These are phyloP conservation scores for Globisporangium sylvaticum DNA, from an alignment of 352 stramenopile genomes.

Conservation along the genomic window DNA sequence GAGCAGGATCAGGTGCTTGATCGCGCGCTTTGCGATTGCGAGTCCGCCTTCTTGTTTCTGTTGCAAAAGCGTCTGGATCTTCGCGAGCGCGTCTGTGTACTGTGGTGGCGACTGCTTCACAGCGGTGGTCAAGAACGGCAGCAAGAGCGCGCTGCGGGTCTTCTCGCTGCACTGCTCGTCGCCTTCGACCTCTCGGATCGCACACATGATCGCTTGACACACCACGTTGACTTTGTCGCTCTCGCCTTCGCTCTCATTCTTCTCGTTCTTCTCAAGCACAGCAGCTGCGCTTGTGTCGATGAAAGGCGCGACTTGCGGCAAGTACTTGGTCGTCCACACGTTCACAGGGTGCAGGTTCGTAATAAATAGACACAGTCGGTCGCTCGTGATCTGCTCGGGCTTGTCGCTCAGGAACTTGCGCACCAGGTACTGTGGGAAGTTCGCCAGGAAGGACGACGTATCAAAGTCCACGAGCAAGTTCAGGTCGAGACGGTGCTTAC, in stretches of 20 bases:
- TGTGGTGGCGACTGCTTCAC: constrained; percentile 64
- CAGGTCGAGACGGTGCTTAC: constrained; percentile 75
- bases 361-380: constrained; percentile 70
- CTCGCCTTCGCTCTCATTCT: not conserved
- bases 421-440: constrained; percentile 29
- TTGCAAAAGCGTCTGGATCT: constrained; percentile 34
- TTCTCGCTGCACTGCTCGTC: constrained; percentile 16
- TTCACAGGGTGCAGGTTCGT: constrained; percentile 69
- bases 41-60: not conserved
- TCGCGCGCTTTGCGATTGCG: constrained; percentile 35
- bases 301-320: constrained; percentile 32
- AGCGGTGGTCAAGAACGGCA: constrained; percentile 59
- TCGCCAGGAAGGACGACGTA: constrained; percentile 32
- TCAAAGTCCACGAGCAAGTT: constrained; percentile 76
- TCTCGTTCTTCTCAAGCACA: not conserved
- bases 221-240: constrained; percentile 52
- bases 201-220: constrained; percentile 39
- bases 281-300: not conserved
- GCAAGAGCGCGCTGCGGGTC: constrained; percentile 31
- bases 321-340: constrained; percentile 72
- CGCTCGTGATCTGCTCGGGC: constrained; percentile 37
- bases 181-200: constrained; percentile 30
- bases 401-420: constrained; percentile 26
- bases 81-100: constrained; percentile 36
- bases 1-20: constrained; percentile 76